These are phyloP conservation scores for Alisma plantagoaquatica DNA, from an alignment of 106 monocot genomes.

Conservation along the genomic window DNA sequence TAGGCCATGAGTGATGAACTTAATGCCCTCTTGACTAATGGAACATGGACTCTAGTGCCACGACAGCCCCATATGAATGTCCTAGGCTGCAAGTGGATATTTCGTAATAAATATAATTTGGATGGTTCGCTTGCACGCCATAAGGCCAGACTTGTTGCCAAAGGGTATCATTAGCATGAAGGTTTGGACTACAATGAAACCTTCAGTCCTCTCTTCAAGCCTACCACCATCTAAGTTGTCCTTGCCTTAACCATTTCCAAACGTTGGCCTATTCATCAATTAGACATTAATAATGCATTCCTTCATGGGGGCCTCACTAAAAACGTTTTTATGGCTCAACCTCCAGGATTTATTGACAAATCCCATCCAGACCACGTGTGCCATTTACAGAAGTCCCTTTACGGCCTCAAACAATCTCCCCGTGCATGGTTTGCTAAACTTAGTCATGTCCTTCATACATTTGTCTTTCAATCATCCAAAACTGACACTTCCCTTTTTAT, in stretches of 20 bases:
- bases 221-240: not conserved
- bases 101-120: not conserved
- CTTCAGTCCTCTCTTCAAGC: not conserved
- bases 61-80: not conserved
- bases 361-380: not conserved
- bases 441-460: not conserved
- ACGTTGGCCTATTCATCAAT: not conserved
- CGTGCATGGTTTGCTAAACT: not conserved
- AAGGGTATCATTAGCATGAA: not conserved
- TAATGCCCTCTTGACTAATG: not conserved
- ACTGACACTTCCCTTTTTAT: not conserved
- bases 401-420: conserved; percentile 1
- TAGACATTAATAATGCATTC: not conserved
- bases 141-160: not conserved
- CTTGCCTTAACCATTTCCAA: not conserved
- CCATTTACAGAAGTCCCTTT: not conserved
- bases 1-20: not conserved
- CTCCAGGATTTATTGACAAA: not conserved
- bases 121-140: not conserved
- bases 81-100: conserved; percentile 4
- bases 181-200: not conserved
- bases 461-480: not conserved
- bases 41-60: not conserved
- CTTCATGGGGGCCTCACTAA: not conserved
- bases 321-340: conserved; percentile 1